A percentile compares a stretch with the other conserved stretches of the same genome.
These are phyloP conservation scores for Ilyonectria robusta DNA, from an alignment of 2,329 filamentous ascomycete species.

Conservation along the genomic window DNA sequence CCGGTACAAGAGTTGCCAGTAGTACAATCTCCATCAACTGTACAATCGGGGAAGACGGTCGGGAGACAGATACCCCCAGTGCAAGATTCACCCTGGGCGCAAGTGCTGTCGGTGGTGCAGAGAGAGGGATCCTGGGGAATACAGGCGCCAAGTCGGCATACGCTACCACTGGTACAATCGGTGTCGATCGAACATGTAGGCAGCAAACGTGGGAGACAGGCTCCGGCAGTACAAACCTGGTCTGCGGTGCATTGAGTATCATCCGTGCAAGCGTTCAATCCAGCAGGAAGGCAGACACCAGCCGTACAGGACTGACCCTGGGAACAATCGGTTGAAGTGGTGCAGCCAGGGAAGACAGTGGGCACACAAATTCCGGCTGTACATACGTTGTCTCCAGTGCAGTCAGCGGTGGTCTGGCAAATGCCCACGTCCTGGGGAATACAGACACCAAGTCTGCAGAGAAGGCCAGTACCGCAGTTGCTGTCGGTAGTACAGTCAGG, in stretches of 20 bases:
- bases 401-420: constrained; percentile 14
- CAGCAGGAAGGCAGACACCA: constrained; percentile 17
- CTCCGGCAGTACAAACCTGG: constrained; percentile 13
- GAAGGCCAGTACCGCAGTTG: constrained; percentile 16
- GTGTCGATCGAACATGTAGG: constrained; percentile 9
- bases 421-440: constrained; percentile 2
- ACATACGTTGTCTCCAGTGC: constrained; percentile 16
- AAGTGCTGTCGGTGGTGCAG: constrained; percentile 4
- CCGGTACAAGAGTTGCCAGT: constrained; percentile 1
- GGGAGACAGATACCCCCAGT: constrained; percentile 18
- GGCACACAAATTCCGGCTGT: constrained; percentile 20
- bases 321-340: constrained; percentile 11
- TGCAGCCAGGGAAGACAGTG: constrained; percentile 13
- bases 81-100: constrained; percentile 12
- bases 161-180: constrained; percentile 1
- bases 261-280: neutral
- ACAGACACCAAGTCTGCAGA: constrained; percentile 24
- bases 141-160: constrained; percentile 20
- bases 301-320: constrained; percentile 10
- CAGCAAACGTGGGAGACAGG: constrained; percentile 20
- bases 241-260: constrained; percentile 3
- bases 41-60: constrained; percentile 14
- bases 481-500: constrained; percentile 13
- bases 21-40: neutral
- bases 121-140: constrained; percentile 1